Conservation (phyloP, 208 protist species). For the Trypanosoma vivax region DNA sequence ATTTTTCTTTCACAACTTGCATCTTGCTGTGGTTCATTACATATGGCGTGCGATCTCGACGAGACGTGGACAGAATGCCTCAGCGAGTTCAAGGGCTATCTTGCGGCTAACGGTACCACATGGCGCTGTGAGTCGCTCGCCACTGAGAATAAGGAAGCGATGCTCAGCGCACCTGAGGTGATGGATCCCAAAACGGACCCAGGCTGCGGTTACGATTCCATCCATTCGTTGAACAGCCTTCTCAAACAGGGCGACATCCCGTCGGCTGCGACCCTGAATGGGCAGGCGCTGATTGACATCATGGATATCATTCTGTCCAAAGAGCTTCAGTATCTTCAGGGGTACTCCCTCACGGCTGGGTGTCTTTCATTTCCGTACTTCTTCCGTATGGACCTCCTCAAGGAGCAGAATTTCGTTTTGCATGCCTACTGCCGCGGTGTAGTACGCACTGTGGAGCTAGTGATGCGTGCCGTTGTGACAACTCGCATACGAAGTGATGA, state of each 20-base stretch:
- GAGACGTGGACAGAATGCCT: constrained; percentile 70
- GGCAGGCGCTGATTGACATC: constrained; percentile 48
- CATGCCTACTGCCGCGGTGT: constrained; percentile 74
- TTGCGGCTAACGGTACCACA: constrained; percentile 19
- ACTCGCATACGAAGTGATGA: constrained; percentile 76
- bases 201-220: constrained; percentile 44
- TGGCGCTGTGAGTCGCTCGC: constrained; percentile 61
- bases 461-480: constrained; percentile 56
- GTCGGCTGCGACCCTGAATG: constrained; percentile 32
- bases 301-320: constrained; percentile 70
- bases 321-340: constrained; percentile 64
- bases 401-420: constrained; percentile 48
- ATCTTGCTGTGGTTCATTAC: constrained; percentile 22
- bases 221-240: constrained; percentile 45
- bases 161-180: constrained; percentile 74
- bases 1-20: neutral
- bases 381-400: constrained; percentile 49
- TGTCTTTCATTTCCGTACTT: constrained; percentile 77
- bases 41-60: constrained; percentile 34
- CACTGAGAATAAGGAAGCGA: constrained; percentile 64
- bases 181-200: constrained; percentile 87
- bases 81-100: constrained; percentile 31
- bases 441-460: constrained; percentile 41
- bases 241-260: constrained; percentile 41
- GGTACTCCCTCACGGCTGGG: constrained; percentile 58